phyloP scores from a whole-genome alignment of 75 land plant species.

The Cunninghamia lanceolata region DNA sequence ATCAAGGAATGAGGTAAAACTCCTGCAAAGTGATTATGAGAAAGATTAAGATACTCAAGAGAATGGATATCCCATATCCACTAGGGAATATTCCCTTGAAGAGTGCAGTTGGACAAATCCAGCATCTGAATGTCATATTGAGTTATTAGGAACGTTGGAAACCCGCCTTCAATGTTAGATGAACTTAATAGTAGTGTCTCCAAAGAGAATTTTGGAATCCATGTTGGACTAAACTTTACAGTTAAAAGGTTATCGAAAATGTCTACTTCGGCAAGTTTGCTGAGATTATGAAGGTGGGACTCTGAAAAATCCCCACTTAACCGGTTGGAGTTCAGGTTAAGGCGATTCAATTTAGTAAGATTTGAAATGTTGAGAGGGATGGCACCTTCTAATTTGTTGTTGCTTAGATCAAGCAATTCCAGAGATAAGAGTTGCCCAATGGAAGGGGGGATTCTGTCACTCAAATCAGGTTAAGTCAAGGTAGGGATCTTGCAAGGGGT shows the following conservation, averaged over 20 bases:
- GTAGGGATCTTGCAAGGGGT: no score
- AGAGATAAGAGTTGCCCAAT: slow-evolving; percentile 5
- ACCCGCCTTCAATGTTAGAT: not conserved
- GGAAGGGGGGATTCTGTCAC: slow-evolving; percentile 4
- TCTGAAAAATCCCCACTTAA: no score
- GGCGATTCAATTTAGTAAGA: not conserved
- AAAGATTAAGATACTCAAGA: no score
- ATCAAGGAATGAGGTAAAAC: no score
- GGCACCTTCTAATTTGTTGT: not conserved
- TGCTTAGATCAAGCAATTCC: not conserved
- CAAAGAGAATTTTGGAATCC: no score
- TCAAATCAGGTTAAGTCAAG: no score
- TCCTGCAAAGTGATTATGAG: no score
- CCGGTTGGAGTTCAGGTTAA: not conserved
- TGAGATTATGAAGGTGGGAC: no score
- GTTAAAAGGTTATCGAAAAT: no score
- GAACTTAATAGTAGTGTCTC: not conserved
- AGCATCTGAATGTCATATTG: not conserved
- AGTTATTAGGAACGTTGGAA: not conserved
- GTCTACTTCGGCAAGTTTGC: no score
- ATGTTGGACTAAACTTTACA: no score
- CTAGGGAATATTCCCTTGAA: not conserved
- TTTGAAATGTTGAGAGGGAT: not conserved
- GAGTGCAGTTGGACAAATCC: not conserved
- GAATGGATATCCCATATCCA: no score